A percentile compares a stretch with the other conserved stretches of the same genome.
These are phyloP conservation scores for Botrytis cinerea DNA, from an alignment of 2,329 filamentous ascomycete species.

Conservation along the genomic window DNA sequence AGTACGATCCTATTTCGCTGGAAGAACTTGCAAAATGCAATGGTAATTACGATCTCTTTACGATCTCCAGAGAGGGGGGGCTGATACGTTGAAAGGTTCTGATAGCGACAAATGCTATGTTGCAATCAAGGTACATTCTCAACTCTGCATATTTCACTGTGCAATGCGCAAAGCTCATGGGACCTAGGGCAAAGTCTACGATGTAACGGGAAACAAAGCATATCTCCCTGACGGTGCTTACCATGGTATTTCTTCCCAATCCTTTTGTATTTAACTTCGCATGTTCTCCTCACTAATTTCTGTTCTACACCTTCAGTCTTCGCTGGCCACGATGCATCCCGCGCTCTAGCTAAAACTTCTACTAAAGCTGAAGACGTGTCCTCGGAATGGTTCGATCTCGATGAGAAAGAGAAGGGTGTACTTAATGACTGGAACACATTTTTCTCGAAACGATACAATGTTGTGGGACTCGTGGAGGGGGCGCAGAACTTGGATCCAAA, in stretches of 20 bases:
- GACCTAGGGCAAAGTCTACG: constrained; percentile 81
- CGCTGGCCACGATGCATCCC: constrained; percentile 92
- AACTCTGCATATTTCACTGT: background rate
- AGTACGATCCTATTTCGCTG: constrained; percentile 79
- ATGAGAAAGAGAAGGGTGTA: constrained; percentile 80
- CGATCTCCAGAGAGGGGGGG: background rate
- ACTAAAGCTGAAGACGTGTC: constrained; percentile 81
- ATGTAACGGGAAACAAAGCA: constrained; percentile 85
- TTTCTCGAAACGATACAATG: constrained; percentile 95
- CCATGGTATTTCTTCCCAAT: constrained; percentile 60
- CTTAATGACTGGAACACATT: constrained; percentile 94
- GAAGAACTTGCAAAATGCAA: constrained; percentile 80
- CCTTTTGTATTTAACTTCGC: background rate
- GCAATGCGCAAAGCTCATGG: background rate
- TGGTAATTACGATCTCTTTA: constrained; percentile 58
- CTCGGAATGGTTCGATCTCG: constrained; percentile 79
- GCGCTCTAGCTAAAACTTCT: constrained; percentile 83
- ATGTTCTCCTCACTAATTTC: background rate
- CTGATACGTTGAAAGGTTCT: constrained; percentile 51
- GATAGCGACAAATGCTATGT: constrained; percentile 68
- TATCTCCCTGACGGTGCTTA: constrained; percentile 85
- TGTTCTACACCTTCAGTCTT: constrained; percentile 64
- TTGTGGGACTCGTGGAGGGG: constrained; percentile 58
- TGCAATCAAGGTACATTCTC: constrained; percentile 61
- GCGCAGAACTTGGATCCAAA: constrained; percentile 22